phyloP scores from a whole-genome alignment of 495 filamentous ascomycete species.

The Bombardia bombarda region DNA sequence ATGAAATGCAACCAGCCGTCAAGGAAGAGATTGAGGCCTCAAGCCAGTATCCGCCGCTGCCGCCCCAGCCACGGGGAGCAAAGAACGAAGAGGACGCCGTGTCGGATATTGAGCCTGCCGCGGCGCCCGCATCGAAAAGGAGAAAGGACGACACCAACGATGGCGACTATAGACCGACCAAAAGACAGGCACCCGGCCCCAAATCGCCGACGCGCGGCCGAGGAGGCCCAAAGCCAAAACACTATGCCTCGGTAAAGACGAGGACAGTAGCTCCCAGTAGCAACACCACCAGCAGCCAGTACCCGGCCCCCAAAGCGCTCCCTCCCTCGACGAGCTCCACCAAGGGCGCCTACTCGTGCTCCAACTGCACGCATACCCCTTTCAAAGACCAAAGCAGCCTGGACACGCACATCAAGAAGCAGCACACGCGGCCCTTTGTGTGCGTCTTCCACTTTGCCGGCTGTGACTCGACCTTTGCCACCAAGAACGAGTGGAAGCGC shows the following conservation, averaged over 20 bases:
- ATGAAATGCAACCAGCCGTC: slow-evolving; percentile 11
- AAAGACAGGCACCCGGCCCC: neutral
- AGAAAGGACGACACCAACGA: slow-evolving; percentile 12
- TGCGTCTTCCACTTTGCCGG: slow-evolving; percentile 76
- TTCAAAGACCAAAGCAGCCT: slow-evolving; percentile 33
- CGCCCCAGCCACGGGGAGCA: slow-evolving; percentile 6
- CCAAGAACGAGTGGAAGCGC: slow-evolving; percentile 92
- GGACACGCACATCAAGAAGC: slow-evolving; percentile 42
- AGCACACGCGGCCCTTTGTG: slow-evolving; percentile 57
- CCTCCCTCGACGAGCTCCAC: neutral
- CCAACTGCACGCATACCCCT: slow-evolving; percentile 14
- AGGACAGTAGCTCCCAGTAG: neutral
- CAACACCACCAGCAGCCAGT: neutral
- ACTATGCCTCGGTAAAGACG: neutral
- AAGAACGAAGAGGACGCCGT: slow-evolving; percentile 13
- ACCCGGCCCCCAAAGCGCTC: neutral
- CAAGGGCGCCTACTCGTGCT: slow-evolving; percentile 7
- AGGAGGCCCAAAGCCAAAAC: neutral
- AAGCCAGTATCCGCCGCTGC: slow-evolving; percentile 11
- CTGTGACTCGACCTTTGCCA: slow-evolving; percentile 66
- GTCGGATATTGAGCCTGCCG: slow-evolving; percentile 5
- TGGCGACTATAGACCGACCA: slow-evolving; percentile 11
- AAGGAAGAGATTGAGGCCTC: slow-evolving; percentile 26
- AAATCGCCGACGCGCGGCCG: neutral
- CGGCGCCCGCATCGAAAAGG: slow-evolving; percentile 7